phyloP scores from a whole-genome alignment of 1,284 basidiomycete species.

The Kwoniella shivajii region DNA sequence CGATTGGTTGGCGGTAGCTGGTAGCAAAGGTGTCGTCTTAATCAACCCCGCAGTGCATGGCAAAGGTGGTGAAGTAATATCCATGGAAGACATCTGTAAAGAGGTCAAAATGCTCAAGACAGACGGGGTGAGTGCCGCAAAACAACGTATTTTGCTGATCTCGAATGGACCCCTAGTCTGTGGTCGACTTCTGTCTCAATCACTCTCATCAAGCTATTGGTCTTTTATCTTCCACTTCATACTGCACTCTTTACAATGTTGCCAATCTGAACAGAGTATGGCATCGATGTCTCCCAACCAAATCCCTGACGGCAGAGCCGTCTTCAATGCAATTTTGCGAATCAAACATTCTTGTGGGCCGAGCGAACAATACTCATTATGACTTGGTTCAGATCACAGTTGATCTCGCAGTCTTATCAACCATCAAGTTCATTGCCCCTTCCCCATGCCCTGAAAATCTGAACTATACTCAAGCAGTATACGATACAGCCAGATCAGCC shows the following conservation, averaged over 20 bases:
- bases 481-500: slow-evolving; percentile 31
- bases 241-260: slow-evolving; percentile 41
- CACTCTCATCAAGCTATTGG: slow-evolving; percentile 43
- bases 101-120: slow-evolving; percentile 35
- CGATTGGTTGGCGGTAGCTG: slow-evolving; percentile 41
- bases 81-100: slow-evolving; percentile 11
- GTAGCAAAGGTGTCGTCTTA: slow-evolving; percentile 37
- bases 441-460: slow-evolving; percentile 14
- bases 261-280: slow-evolving; percentile 39
- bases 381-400: slow-evolving; percentile 48
- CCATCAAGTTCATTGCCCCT: slow-evolving; percentile 36
- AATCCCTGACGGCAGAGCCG: slow-evolving; percentile 13
- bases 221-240: slow-evolving; percentile 33
- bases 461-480: slow-evolving; percentile 39
- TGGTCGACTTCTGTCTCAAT: slow-evolving; percentile 46
- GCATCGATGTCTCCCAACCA: slow-evolving; percentile 41
- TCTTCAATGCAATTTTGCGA: slow-evolving; percentile 45
- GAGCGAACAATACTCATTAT: slow-evolving; percentile 37
- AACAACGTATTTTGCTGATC: not conserved
- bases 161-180: slow-evolving; percentile 16
- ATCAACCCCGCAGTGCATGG: slow-evolving; percentile 24
- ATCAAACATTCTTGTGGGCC: slow-evolving; percentile 44
- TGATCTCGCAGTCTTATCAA: slow-evolving; percentile 39
- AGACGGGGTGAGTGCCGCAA: slow-evolving; percentile 31
- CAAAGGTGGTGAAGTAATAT: not conserved